Evolutionary conservation across 2,329 filamentous ascomycete species (phyloP).

Genomic region (Dryadomyces sulphureus): DNA sequence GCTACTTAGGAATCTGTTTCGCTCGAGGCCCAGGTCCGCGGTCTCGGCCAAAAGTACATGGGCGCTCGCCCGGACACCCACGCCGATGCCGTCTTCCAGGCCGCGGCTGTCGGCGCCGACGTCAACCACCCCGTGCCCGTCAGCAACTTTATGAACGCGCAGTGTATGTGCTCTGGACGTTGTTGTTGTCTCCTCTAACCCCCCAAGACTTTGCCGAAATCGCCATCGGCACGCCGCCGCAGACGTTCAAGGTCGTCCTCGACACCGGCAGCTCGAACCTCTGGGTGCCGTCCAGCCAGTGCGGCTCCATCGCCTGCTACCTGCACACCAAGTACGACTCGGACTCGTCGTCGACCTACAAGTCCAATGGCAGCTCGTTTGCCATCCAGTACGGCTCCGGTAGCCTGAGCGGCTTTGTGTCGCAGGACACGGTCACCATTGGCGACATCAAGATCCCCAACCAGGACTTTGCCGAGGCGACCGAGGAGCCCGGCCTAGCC

Average conservation of each 20-base stretch:
- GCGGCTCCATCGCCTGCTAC: constrained; percentile 94
- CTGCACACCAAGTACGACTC: constrained; percentile 96
- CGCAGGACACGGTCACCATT: constrained; percentile 72
- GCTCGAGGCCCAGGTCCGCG: constrained; percentile 67
- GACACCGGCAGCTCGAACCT: constrained; percentile 98
- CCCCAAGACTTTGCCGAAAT: constrained; percentile 88
- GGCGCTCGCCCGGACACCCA: constrained; percentile 58
- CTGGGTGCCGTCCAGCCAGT: constrained; percentile 87
- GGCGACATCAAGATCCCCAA: constrained; percentile 78
- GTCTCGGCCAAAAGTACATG: constrained; percentile 93
- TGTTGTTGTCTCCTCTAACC: neutral
- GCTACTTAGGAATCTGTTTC: constrained; percentile 51
- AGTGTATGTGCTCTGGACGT: constrained; percentile 51
- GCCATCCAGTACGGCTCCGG: constrained; percentile 94
- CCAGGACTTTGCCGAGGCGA: constrained; percentile 94
- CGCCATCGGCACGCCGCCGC: constrained; percentile 76
- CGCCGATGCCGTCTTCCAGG: constrained; percentile 65
- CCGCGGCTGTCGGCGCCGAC: constrained; percentile 50
- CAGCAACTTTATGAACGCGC: constrained; percentile 95
- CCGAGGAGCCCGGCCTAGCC: constrained; percentile 84
- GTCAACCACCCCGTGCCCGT: constrained; percentile 71
- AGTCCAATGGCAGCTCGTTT: constrained; percentile 85
- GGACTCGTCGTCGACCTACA: constrained; percentile 73
- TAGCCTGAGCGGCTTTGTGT: constrained; percentile 84
- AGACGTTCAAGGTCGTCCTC: constrained; percentile 95